A percentile compares a stretch with the other conserved stretches of the same genome.
phyloP scores from a whole-genome alignment of 2,329 filamentous ascomycete genomes.

The Epichloe amarillans region DNA sequence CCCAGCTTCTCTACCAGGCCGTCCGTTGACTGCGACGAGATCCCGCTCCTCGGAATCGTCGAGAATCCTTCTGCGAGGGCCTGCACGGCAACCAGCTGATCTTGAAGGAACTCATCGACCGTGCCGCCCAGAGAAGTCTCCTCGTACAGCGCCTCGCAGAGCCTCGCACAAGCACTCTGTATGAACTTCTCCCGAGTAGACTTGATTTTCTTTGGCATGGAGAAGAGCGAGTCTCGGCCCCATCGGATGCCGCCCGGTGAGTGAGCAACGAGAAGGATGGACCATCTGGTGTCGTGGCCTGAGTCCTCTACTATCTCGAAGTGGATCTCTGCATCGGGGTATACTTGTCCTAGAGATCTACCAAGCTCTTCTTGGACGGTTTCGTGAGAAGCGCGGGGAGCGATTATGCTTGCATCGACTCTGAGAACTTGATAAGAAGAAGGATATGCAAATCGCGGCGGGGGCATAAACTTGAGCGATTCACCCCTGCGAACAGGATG shows the following conservation, averaged over 20 bases:
- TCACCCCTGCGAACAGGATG: conserved; percentile 20
- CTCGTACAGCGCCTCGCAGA: conserved; percentile 30
- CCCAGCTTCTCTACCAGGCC: conserved; percentile 13
- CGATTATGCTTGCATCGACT: conserved; percentile 38
- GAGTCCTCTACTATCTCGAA: conserved; percentile 39
- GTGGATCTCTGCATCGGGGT: conserved; percentile 29
- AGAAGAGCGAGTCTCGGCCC: conserved; percentile 32
- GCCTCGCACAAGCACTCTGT: conserved; percentile 28
- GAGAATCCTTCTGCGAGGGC: conserved; percentile 40
- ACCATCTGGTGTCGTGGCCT: conserved; percentile 35
- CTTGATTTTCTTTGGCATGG: conserved; percentile 27
- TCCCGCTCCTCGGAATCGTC: conserved; percentile 25
- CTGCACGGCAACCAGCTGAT: conserved; percentile 49
- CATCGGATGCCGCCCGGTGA: conserved; percentile 31
- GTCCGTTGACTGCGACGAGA: conserved; percentile 8
- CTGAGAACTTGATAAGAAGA: conserved; percentile 24
- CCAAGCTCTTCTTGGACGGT: conserved; percentile 27
- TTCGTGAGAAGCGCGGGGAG: conserved; percentile 30
- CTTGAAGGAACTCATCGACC: conserved; percentile 45
- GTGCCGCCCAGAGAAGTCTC: conserved; percentile 32
- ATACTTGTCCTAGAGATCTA: conserved; percentile 25
- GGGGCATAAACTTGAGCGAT: conserved; percentile 22
- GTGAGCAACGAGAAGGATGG: conserved; percentile 42
- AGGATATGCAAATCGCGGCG: conserved; percentile 10
- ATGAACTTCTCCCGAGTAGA: conserved; percentile 14